Evolutionary conservation across 2,329 filamentous ascomycete species (phyloP).

Genomic region (Coleophoma eucalyptorum): DNA sequence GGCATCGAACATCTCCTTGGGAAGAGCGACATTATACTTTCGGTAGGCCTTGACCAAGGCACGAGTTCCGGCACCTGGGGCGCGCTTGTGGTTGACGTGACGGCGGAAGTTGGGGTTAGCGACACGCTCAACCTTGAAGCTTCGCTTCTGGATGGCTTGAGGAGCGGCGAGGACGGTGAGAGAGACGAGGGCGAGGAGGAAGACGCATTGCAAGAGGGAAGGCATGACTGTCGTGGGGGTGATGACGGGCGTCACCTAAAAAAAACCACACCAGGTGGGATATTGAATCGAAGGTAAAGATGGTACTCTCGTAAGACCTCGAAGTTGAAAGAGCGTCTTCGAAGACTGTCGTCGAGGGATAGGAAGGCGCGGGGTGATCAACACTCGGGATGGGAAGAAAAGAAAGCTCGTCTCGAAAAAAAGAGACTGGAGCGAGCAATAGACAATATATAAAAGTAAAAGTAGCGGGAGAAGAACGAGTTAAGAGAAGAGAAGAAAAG

Average conservation of each 20-base stretch:
- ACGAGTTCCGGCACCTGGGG: conserved; percentile 24
- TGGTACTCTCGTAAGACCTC: conserved; percentile 8
- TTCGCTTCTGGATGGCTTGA: conserved; percentile 31
- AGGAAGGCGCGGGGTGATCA: conserved; percentile 17
- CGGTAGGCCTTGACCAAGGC: conserved; percentile 63
- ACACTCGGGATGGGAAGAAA: conserved; percentile 9
- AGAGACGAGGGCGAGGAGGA: conserved; percentile 43
- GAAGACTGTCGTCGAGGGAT: conserved; percentile 2
- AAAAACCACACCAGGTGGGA: conserved; percentile 27
- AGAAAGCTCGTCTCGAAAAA: conserved; percentile 17
- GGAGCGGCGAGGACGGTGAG: conserved; percentile 40
- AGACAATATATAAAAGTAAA: conserved; percentile 12
- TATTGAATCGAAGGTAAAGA: conserved; percentile 11
- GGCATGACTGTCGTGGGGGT: conserved; percentile 19
- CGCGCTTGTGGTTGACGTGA: conserved; percentile 6
- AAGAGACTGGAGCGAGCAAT: conserved; percentile 6
- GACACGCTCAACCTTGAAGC: conserved; percentile 27
- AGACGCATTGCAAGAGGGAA: conserved; percentile 27
- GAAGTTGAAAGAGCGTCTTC: conserved; percentile 7
- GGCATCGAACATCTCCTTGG: conserved; percentile 36
- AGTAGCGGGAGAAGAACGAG: conserved; percentile 10
- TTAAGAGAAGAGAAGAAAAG: conserved; percentile 13
- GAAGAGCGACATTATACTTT: conserved; percentile 60
- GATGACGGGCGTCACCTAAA: conserved; percentile 5
- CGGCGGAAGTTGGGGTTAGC: conserved; percentile 39